Base-by-base conservation (phyloP, 148 eudicot genomes). In the Camellia japonica region DNA sequence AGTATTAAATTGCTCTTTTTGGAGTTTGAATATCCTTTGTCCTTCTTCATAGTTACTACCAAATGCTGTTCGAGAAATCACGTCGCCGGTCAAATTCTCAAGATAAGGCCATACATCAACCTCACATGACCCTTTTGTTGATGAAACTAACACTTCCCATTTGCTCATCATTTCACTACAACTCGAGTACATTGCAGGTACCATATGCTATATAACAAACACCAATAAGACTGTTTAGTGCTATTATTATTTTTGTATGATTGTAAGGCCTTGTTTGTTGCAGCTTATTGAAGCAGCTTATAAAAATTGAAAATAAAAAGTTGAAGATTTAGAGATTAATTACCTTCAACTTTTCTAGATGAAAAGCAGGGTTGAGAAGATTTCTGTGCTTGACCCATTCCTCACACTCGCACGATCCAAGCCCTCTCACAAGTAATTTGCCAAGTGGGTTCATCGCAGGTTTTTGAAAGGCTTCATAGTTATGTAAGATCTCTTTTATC, bases 1-100 rank as follows among this genome's bases (percentile, higher is more conserved):
- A 2, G 82, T 70, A 16, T 81, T 80, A n/a, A 71, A 61, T 20
- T 81, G 86, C 76, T 91, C 92, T 64, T 79, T 83, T 19, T 85
- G 83, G 49, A 89, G 88, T 23, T 84, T 76, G 58, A 91, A 89
- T 74, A 89, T 88, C 19, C 66, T 76, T 82, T 82, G 79, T 19
- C 94, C 92, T 71, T 47, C 51, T 47, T 47, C 51, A 7, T 49
- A 49, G 52, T 77, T 81, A 81, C 90, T 89, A 0, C 94, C 88
- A 82, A 91, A 91, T 15, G 90, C 88, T 68, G 91, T 84, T 9
- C 91, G 76, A 18, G 91, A 84, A 43, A 91, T 86, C n/a, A 81
- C 77, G 30, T 81, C 77, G 6, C 79, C 46, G 1, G 86, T 38
- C 16, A 83, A 83, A 76, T 66, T 76, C n/a, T 52, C 51, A 10